Percentiles rank a stretch among this genome's conserved stretches.
phyloP scores from a whole-genome alignment of 495 filamentous ascomycete genomes.

The Filosporella fistucella region DNA sequence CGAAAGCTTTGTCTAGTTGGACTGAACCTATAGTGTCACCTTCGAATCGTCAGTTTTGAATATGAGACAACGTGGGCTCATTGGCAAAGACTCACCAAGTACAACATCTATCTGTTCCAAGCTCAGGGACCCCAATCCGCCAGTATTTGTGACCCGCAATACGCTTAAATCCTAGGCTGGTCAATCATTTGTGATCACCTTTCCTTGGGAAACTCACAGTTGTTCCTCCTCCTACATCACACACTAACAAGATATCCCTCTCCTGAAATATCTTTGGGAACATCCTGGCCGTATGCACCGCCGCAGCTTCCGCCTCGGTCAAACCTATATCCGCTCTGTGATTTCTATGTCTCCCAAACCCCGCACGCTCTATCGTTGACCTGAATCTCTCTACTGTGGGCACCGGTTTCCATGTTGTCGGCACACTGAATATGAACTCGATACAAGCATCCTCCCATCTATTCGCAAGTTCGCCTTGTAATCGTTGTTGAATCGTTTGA shows the following conservation, averaged over 20 bases:
- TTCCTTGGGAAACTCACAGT: constrained; percentile 20
- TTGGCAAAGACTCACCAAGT: constrained; percentile 7
- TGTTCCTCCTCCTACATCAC: constrained; percentile 42
- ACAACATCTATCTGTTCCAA: constrained; percentile 39
- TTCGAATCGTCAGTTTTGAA: neutral
- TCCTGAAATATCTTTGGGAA: constrained; percentile 20
- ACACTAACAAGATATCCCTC: constrained; percentile 36
- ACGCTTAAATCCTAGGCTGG: constrained; percentile 17
- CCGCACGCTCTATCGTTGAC: constrained; percentile 41
- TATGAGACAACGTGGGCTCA: neutral
- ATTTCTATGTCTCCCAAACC: constrained; percentile 44
- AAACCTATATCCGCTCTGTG: constrained; percentile 48
- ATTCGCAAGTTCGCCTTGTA: constrained; percentile 25
- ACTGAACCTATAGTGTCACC: constrained; percentile 24
- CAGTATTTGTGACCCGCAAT: constrained; percentile 17
- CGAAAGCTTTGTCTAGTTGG: constrained; percentile 21
- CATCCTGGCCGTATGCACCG: constrained; percentile 27
- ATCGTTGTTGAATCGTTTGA: constrained; percentile 33
- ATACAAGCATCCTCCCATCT: constrained; percentile 45
- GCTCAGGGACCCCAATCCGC: constrained; percentile 22
- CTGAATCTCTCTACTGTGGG: constrained; percentile 54
- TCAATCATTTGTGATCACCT: neutral
- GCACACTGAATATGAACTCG: constrained; percentile 64
- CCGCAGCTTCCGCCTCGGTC: constrained; percentile 66
- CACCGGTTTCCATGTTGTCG: constrained; percentile 61